Base-by-base conservation (phyloP, 2,329 filamentous ascomycete genomes). In the Alternaria ethzedia region DNA sequence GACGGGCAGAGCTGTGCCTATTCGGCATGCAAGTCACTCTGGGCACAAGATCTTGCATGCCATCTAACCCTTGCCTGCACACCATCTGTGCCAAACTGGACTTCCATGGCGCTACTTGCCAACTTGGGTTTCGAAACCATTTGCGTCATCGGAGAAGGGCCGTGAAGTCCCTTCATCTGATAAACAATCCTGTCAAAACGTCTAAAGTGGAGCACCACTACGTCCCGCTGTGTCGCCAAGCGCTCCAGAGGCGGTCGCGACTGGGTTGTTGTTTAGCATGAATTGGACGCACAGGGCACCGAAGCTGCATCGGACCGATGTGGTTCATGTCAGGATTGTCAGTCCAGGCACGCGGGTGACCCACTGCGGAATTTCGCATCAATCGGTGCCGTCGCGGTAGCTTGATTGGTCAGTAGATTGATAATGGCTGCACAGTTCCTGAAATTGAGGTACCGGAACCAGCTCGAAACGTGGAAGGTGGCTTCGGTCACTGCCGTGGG, bases 261-360 rank as follows among this genome's bases (percentile, higher is more conserved):
- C 36, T 30, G 46, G 46, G 54, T 54, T 46, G 26, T 17, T 41
- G 58, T 52, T 62, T 62, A 30, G 59, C 58, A 58, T 59, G 62
- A 54, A 67, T 66, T 62, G 52, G 51, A 43, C 49, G 43, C 28
- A 32, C 61, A 51, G 21, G 61, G 54, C 44, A 46, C 26, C 23
- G 28, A 28, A 54, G 51, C 45, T 46, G 30, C 43, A 64, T 64
- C 64, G 64, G 64, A 32, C 64, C 61, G 64, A 67, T 51, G 36
- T 28, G 25, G 46, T 30, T 61, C 23, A 52, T 66, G 54, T 59
- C 54, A 64, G 62, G 61, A 49, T 47, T 57, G 43, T 50, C 32
- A 54, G 12, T 62, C 51, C 59, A 62, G 59, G 54, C 59, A 56
- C 32, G 43, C 52, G 58, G 54, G 44, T 50, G 57, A 56, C 54